Evolutionary conservation across 106 monocot species (phyloP), one percentile per base, ranked within the genome.

Genomic region (Apostasia shenzhenica): DNA sequence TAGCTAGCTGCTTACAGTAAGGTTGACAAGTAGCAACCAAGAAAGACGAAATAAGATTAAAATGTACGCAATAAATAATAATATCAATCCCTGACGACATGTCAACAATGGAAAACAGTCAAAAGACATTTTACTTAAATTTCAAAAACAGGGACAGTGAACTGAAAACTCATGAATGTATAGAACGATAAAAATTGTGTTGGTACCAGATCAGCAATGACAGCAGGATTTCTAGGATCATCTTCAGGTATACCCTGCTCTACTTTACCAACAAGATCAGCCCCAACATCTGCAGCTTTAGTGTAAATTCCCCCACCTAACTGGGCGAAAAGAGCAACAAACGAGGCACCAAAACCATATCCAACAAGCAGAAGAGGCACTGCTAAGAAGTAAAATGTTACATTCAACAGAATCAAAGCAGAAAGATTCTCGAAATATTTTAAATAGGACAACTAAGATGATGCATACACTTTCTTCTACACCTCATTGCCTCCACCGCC

Each of bases 201-300:
- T 48, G 5, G 57, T 91, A 95, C 95, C 89, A 95, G 70, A 78
- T 95, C 95, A 67, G 95, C 95, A 77, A 95, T 95, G 47, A 95
- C 95, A 70, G 95, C 95, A 71, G 95, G 95, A 77, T 95, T 95
- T 81, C 95, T 63, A 51, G 95, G 95, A 77, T 95, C 95, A 81
- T 95, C 95, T 81, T 95, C 95, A 67, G 95, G 95, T 67, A 95
- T 95, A 70, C 95, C 95, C 76, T 95, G 95, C 71, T 95, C 95
- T 49, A 95, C 82, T 81, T 95, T 95, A 59, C 95, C 95, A 80
- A 95, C 95, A 75, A 95, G 95, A 81, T 95, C 95, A 64, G 95
- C 95, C 62, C 95, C 95, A 70, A 95, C 95, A 84, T 95, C 95
- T 77, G 95, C 95, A 51, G 95, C 95, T 77, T 95, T 95, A 57